Evolutionary conservation across 2,329 filamentous ascomycete genomes (phyloP).

Genomic region (Claviceps sorghi): DNA sequence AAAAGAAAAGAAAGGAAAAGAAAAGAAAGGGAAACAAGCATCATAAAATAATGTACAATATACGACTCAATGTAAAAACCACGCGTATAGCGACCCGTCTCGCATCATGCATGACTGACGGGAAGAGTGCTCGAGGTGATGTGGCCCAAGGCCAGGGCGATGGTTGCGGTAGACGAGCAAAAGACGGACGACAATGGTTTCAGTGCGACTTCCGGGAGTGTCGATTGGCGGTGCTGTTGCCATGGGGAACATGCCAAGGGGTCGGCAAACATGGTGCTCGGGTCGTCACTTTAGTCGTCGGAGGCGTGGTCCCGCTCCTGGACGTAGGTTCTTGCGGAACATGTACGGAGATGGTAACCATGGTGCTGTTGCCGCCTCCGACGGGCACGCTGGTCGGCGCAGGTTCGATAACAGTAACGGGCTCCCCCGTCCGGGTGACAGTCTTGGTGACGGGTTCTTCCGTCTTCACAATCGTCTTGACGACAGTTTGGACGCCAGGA

Average conservation of each 20-base stretch:
- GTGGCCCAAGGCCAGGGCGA: not conserved
- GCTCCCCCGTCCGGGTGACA: constrained; percentile 12
- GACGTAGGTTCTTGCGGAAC: constrained; percentile 1
- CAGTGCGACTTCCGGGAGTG: not conserved
- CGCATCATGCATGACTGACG: constrained; percentile 19
- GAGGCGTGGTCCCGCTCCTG: not conserved
- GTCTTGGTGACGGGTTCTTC: constrained; percentile 11
- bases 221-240: not conserved
- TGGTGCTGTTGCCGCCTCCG: constrained; percentile 5
- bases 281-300: not conserved
- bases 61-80: too few species aligned
- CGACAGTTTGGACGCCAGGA: constrained; percentile 11
- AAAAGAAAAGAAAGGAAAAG: not conserved
- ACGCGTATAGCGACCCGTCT: constrained; percentile 19
- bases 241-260: not conserved
- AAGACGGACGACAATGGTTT: not conserved
- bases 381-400: constrained; percentile 12
- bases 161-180: not conserved
- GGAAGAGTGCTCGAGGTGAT: constrained; percentile 3
- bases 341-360: not conserved
- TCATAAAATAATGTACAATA: not conserved
- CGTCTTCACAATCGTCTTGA: constrained; percentile 16
- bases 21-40: not conserved
- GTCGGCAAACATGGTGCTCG: not conserved
- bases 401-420: constrained; percentile 9